phyloP scores from a whole-genome alignment of 1,284 basidiomycete genomes.

The Boletus calvinii region DNA sequence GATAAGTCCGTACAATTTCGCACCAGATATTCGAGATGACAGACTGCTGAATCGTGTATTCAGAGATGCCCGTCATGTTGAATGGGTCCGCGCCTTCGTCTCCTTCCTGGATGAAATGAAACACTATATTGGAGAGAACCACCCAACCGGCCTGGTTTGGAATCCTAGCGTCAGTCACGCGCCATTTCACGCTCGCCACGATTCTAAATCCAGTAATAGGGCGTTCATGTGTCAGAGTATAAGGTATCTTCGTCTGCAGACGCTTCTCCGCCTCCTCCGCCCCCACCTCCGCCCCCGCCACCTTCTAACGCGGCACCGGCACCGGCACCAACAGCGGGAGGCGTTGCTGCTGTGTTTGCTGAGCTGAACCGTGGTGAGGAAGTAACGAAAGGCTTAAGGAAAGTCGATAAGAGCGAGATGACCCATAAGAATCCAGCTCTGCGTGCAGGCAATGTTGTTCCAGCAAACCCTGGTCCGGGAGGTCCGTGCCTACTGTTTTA shows the following conservation, averaged over 20 bases:
- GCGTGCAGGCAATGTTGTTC: conserved; percentile 64
- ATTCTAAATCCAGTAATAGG: conserved; percentile 42
- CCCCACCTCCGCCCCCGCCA: conserved; percentile 53
- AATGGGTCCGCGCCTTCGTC: conserved; percentile 83
- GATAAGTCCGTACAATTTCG: conserved; percentile 63
- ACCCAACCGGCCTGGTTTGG: conserved; percentile 90
- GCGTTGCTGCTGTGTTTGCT: conserved; percentile 88
- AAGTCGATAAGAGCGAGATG: conserved; percentile 96
- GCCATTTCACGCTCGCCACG: not conserved
- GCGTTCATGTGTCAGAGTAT: conserved; percentile 60
- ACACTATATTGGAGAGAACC: conserved; percentile 84
- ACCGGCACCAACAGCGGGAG: conserved; percentile 46
- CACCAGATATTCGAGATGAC: not conserved
- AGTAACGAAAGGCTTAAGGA: conserved; percentile 88
- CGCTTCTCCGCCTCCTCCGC: conserved; percentile 34
- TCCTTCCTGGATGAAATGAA: conserved; percentile 76
- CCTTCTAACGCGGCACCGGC: conserved; percentile 46
- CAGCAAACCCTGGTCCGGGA: conserved; percentile 42
- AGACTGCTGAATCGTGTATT: conserved; percentile 4
- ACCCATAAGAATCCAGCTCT: conserved; percentile 98
- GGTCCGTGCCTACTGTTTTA: conserved; percentile 30
- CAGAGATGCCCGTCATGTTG: conserved; percentile 85
- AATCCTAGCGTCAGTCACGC: conserved; percentile 67
- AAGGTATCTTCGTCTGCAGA: conserved; percentile 38
- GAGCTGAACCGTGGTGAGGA: conserved; percentile 89